Evolutionary conservation across 257 asterid genomes (phyloP), one percentile per base, ranked within the genome.

Genomic region (Solanum piurae): DNA sequence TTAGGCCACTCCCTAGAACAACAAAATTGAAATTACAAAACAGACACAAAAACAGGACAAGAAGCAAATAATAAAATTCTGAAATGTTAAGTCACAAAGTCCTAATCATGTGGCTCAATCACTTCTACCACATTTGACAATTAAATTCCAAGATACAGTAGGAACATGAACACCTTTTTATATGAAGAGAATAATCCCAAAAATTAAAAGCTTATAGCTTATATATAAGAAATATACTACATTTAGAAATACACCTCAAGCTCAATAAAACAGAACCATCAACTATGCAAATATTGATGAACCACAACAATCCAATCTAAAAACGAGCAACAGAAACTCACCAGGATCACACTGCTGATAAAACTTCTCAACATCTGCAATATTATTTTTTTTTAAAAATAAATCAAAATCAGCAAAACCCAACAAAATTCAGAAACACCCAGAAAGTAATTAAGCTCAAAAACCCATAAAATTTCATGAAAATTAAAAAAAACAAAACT

Each of bases 311-410:
- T 46, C 27, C 66, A 44, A 80, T 80, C 16, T 7, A 80, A 80
- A 29, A 46, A 6, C 3, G 69, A 80, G 85, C 9, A 49, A 89
- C 69, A 74, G 23, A 79, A 86, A 90, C 44, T 89, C 88, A 96
- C 99, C 99, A 93, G 99, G 99, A 93, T 96, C 99, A 86, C 99
- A 96, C 58, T 95, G 97, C 46, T 93, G 96, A 46, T 94, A 95
- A 87, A 96, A 96, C 88, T 93, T 98, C 64, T 96, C 99, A 92
- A 96, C 99, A 89, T 96, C 99, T 96, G 96, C 55, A 86, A 89
- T 86, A 60, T 25, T 42, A 46, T 46, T 46, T 6, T 14, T 13
- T 29, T 3, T 0, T 10, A 66, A 86, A 79, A 68, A 2, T 9
- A 83, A 12, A 7, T 46, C 16, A 80, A 46, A 80, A 46, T 49